Evolutionary conservation across 345 rosid species (phyloP), one percentile per base, ranked within the genome.

Genomic region (Eucalyptus paniculata): DNA sequence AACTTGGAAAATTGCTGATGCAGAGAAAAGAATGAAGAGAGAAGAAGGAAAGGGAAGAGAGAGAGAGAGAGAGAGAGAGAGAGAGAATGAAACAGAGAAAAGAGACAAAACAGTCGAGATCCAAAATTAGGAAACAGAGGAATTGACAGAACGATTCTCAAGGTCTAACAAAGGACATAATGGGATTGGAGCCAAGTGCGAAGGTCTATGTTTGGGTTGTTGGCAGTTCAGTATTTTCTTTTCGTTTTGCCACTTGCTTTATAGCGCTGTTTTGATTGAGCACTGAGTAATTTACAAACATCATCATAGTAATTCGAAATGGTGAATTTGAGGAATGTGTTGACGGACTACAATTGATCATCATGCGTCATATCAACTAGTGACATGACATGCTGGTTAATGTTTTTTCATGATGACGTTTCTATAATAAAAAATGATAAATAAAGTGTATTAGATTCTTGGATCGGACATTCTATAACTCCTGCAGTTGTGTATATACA

Each of bases 31-130:
- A 53, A 19, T 13, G 54, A 67, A 44, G 42, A 42, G 26, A 53
- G n/a, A 34, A 54, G 50, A 58, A 65, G 86, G 51, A 42, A 50
- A 49, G 86, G 26, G 77, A 54, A 81, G 50, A 45, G 9, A 56
- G 40, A 87, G 87, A 86, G 87, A 87, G 51, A 86, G 83, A 87
- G 53, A 80, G 40, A 87, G 87, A 87, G 40, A 87, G 87, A 87
- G 45, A 87, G 83, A 50, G 86, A 87, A 50, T 16, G 54, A 62
- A 10, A 13, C 44, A 50, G 26, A 6, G 50, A 51, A 8, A 37
- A 69, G 82, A n/a, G 45, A 83, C 49, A 42, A 51, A 37, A 89
- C 67, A 49, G 24, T 28, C 51, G n/a, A 42, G 56, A 45, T 18
- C 77, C 88, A 86, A 82, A 82, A 42, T 45, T 26, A 83, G 83